phyloP scores from a whole-genome alignment of 176 grass and related monocot species.

The Canna indica region DNA sequence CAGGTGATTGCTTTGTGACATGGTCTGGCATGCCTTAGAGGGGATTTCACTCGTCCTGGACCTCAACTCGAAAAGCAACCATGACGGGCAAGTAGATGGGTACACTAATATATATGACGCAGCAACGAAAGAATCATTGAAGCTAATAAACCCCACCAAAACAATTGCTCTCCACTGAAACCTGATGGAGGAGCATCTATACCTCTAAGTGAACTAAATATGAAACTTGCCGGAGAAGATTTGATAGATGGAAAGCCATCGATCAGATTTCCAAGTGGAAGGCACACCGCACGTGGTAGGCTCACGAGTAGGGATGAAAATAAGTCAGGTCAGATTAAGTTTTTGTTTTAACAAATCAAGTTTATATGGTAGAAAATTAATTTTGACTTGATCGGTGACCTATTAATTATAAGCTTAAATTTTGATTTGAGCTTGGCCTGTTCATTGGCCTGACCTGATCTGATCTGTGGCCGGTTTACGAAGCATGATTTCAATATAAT shows the following conservation, averaged over 20 bases:
- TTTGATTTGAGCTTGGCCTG: no score
- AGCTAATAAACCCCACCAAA: slow-evolving; percentile 74
- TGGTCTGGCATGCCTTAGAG: slow-evolving; percentile 27
- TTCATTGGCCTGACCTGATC: no score
- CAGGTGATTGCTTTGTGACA: slow-evolving; percentile 43
- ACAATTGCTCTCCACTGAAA: slow-evolving; percentile 37
- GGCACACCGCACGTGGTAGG: slow-evolving; percentile 66
- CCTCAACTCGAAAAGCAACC: slow-evolving; percentile 73
- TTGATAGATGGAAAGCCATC: slow-evolving; percentile 69
- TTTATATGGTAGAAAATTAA: no score
- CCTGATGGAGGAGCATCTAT: slow-evolving; percentile 35
- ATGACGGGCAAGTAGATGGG: slow-evolving; percentile 58
- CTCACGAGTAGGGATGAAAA: no score
- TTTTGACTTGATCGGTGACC: no score
- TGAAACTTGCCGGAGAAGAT: slow-evolving; percentile 34
- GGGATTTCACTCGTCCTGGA: slow-evolving; percentile 66
- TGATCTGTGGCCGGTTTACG: no score
- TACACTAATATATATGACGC: slow-evolving; percentile 73
- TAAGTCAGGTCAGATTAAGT: no score
- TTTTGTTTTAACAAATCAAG: no score
- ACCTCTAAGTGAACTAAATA: slow-evolving; percentile 49
- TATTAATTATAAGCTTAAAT: no score
- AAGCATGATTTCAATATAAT: no score
- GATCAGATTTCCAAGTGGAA: slow-evolving; percentile 91
- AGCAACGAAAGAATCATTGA: slow-evolving; percentile 64